A percentile compares a stretch with the other conserved stretches of the same genome.
phyloP scores from a whole-genome alignment of 306 rosid species.

The Cicer pinnatifidum region DNA sequence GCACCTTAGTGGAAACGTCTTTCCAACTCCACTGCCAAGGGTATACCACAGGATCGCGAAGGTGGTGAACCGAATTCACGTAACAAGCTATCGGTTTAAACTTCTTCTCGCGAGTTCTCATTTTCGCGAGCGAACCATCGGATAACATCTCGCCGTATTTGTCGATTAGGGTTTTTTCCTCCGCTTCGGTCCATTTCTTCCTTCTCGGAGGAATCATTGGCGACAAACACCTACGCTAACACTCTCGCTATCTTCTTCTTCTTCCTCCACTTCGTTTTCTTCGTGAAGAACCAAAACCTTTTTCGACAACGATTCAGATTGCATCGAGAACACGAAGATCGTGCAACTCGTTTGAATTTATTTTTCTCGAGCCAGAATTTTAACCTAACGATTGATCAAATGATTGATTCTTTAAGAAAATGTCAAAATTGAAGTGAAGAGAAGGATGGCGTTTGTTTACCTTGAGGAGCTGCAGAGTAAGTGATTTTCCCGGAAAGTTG shows the following conservation, averaged over 20 bases:
- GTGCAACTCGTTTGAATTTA: constrained; percentile 22
- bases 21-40: constrained; percentile 99
- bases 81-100: constrained; percentile 85
- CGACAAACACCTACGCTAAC: constrained; percentile 29
- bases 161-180: constrained; percentile 89
- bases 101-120: constrained; percentile 94
- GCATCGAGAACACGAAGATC: constrained; percentile 50
- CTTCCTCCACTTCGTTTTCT: constrained; percentile 30
- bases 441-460: constrained; percentile 25
- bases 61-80: constrained; percentile 80
- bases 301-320: constrained; percentile 38
- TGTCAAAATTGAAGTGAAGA: background rate
- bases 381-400: constrained; percentile 32
- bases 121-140: constrained; percentile 80
- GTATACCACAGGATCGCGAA: constrained; percentile 67
- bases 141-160: constrained; percentile 84
- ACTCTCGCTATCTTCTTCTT: background rate
- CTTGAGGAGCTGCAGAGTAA: constrained; percentile 17
- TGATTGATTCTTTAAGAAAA: constrained; percentile 18
- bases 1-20: constrained; percentile 95
- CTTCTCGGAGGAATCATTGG: constrained; percentile 77
- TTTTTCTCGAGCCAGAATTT: constrained; percentile 6
- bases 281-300: constrained; percentile 44
- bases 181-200: constrained; percentile 98
- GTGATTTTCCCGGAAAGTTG: constrained; percentile 36